phyloP scores from a whole-genome alignment of 345 rosid species.

The Barbarea vulgaris region DNA sequence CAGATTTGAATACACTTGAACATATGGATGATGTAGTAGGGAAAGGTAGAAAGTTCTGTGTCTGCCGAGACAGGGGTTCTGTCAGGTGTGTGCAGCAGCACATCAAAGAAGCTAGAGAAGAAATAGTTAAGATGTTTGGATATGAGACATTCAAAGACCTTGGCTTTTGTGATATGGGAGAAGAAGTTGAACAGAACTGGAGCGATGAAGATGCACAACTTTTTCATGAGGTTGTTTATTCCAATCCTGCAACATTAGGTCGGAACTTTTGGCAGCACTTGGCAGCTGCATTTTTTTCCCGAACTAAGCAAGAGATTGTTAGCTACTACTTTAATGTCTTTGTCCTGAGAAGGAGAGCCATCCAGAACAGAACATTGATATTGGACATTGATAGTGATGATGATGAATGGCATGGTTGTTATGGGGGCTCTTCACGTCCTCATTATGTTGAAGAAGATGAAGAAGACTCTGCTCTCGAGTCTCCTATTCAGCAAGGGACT shows the following conservation, averaged over 20 bases:
- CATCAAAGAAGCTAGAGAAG: constrained; percentile 60
- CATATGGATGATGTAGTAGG: constrained; percentile 39
- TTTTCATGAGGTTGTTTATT: constrained; percentile 58
- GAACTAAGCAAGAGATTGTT: constrained; percentile 59
- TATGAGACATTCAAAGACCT: constrained; percentile 52
- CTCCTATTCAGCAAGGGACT: constrained; percentile 38
- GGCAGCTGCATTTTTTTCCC: constrained; percentile 55
- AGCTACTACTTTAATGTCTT: constrained; percentile 81
- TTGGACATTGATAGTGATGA: constrained; percentile 74
- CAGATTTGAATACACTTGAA: constrained; percentile 7
- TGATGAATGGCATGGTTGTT: constrained; percentile 67
- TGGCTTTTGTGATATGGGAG: constrained; percentile 79
- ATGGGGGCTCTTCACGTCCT: constrained; percentile 24
- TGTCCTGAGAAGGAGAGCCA: constrained; percentile 58
- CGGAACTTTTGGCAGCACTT: constrained; percentile 71
- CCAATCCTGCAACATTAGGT: constrained; percentile 57
- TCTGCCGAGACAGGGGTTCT: constrained; percentile 59
- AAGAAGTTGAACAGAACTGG: constrained; percentile 61
- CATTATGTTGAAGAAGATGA: constrained; percentile 51
- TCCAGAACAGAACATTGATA: constrained; percentile 59
- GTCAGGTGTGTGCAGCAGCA: constrained; percentile 64
- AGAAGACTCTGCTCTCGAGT: constrained; percentile 56
- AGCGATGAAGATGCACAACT: constrained; percentile 58
- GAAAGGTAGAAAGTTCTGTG: constrained; percentile 47
- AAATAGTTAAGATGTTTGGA: constrained; percentile 54